Percentiles rank a stretch among this genome's conserved stretches.
Conservation (phyloP, 495 filamentous ascomycete genomes). For the Platismatia glauca region DNA sequence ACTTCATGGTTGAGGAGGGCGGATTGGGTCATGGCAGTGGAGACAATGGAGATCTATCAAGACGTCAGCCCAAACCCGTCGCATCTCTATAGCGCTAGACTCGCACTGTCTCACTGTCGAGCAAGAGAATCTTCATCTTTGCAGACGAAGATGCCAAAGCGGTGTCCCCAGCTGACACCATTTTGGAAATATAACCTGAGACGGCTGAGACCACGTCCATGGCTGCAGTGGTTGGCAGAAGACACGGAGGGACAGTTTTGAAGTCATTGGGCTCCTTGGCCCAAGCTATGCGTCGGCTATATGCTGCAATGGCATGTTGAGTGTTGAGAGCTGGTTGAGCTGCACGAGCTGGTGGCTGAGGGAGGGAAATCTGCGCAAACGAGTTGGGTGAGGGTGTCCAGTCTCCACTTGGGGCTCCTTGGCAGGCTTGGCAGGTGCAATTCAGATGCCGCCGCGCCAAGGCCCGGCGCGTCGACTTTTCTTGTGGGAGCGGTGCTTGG, state of each 20-base stretch:
- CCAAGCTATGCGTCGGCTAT: neutral
- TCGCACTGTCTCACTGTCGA: constrained; percentile 87
- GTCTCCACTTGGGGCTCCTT: no score
- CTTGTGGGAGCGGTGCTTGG: no score
- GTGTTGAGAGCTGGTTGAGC: neutral
- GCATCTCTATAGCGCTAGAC: constrained; percentile 19
- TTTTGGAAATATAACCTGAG: constrained; percentile 93
- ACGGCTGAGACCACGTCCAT: constrained; percentile 95
- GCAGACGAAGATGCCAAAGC: constrained; percentile 59
- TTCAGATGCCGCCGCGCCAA: neutral
- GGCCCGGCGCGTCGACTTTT: neutral
- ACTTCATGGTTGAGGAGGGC: constrained; percentile 94
- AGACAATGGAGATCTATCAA: constrained; percentile 70
- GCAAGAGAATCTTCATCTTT: constrained; percentile 97
- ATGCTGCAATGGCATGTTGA: neutral
- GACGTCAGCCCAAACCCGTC: constrained; percentile 11
- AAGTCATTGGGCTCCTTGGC: neutral
- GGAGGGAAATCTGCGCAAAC: neutral
- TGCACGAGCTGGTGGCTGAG: neutral
- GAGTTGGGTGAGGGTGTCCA: no score
- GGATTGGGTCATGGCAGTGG: constrained; percentile 91
- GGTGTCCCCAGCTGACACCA: constrained; percentile 80
- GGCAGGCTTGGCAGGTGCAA: no score
- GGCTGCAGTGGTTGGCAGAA: constrained; percentile 9
- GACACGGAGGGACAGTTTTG: neutral